Evolutionary conservation across 148 eudicot species (phyloP).

Genomic region (Vaccinium corymbosum): DNA sequence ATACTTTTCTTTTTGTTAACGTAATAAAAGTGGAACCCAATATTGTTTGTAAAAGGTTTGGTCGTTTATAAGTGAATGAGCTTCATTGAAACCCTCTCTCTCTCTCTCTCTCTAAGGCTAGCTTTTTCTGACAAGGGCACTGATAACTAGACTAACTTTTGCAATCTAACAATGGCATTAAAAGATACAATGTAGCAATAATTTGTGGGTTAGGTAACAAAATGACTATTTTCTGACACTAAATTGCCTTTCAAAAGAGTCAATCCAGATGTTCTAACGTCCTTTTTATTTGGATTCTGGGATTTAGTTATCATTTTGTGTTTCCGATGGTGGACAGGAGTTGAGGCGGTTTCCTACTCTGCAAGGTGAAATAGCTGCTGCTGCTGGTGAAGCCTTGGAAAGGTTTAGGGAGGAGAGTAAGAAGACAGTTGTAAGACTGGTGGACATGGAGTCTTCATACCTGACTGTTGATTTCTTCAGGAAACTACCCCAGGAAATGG

Average conservation of each 20-base stretch:
- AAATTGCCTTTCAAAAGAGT: neutral
- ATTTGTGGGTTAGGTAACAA: neutral
- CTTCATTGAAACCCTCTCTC: neutral
- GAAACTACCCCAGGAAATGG: constrained; percentile 62
- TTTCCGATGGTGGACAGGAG: constrained; percentile 33
- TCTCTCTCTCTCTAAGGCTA: neutral
- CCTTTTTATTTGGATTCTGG: neutral
- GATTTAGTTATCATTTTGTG: neutral
- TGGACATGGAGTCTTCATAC: constrained; percentile 72
- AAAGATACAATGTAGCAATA: neutral
- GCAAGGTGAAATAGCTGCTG: constrained; percentile 58
- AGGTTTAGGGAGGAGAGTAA: constrained; percentile 67
- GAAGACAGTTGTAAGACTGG: constrained; percentile 59
- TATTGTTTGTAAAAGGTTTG: neutral
- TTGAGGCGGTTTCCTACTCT: constrained; percentile 65
- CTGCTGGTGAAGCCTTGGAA: constrained; percentile 56
- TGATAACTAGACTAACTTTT: neutral
- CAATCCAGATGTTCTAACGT: neutral
- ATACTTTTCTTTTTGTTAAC: neutral
- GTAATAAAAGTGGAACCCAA: neutral
- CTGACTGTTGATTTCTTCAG: constrained; percentile 71
- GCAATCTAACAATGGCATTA: neutral
- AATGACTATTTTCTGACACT: neutral
- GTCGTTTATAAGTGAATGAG: neutral
- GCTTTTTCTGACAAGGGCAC: neutral